Evolutionary conservation across 2,329 filamentous ascomycete species (phyloP), one percentile per base, ranked within the genome.

Genomic region (Hypoxylon sp.): DNA sequence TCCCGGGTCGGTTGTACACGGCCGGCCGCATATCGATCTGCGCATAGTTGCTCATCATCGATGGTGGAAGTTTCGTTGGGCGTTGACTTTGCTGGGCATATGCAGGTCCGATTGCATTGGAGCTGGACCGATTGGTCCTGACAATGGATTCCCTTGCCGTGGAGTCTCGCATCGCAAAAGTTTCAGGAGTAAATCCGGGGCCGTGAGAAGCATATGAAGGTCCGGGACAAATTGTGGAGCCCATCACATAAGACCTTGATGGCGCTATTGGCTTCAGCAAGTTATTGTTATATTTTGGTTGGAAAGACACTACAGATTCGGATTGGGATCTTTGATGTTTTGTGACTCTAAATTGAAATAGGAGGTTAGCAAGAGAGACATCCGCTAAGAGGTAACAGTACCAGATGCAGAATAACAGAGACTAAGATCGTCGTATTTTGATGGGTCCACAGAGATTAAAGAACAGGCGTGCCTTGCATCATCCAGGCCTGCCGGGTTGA

Each of bases 21-120:
- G 60, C 56, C n/a, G 75, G 67, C 43, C 74, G 73, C 36, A 69
- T 60, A 38, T 77, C 75, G 64, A 78, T 76, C 58, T 76, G 76
- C 23, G 75, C 75, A 61, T 76, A 76, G 52, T 75, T 75, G 13
- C 72, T 68, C 51, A 68, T 71, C 72, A 75, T 73, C 1, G 73
- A 67, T 2, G 73, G 59, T 2, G 76, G 68, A 36, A 67, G 68
- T 34, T 43, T 72, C 43, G 49, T 71, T 45, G 69, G 60, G 46
- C 56, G 72, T 25, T 73, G 71, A 48, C 65, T 14, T 57, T 74
- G 60, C 50, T 73, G 69, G 36, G 66, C 52, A 32, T 69, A 63
- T 4, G 43, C 30, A 23, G 70, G 66, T 9, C 72, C 70, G 45
- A 55, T 61, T 41, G 69, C 53, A 19, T 64, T 68, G 58, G 62